Evolutionary conservation across 208 protist species (phyloP).

Genomic region (Crithidia sp.): DNA sequence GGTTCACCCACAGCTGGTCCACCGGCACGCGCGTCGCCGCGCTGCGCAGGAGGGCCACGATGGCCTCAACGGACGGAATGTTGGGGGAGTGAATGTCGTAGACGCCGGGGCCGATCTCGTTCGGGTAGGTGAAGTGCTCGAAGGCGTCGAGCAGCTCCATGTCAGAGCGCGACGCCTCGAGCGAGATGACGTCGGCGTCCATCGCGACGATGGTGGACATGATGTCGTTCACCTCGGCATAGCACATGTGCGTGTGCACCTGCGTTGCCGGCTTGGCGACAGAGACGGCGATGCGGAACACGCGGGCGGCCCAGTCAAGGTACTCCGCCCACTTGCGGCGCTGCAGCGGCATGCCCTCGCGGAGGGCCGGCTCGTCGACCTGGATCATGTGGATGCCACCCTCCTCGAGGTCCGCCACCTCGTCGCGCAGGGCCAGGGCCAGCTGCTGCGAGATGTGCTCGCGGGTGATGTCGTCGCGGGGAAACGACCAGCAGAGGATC

Average conservation of each 20-base stretch:
- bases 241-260: conserved; percentile 92
- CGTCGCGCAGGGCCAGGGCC: conserved; percentile 85
- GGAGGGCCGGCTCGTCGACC: conserved; percentile 89
- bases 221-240: conserved; percentile 92
- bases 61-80: conserved; percentile 74
- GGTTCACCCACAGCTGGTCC: conserved; percentile 82
- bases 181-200: conserved; percentile 89
- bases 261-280: conserved; percentile 69
- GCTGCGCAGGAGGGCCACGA: conserved; percentile 67
- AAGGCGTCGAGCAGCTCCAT: conserved; percentile 84
- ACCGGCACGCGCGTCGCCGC: conserved; percentile 49
- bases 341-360: conserved; percentile 87
- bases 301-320: conserved; percentile 78
- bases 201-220: conserved; percentile 79
- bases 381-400: conserved; percentile 80
- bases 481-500: conserved; percentile 92
- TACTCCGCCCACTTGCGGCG: conserved; percentile 69
- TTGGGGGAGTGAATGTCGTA: conserved; percentile 92
- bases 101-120: conserved; percentile 88
- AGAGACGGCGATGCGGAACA: conserved; percentile 69
- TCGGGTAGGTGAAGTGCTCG: conserved; percentile 67
- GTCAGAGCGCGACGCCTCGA: conserved; percentile 83
- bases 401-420: conserved; percentile 82
- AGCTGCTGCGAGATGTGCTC: conserved; percentile 64
- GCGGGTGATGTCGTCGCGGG: conserved; percentile 76